A percentile compares a stretch with the other conserved stretches of the same genome.
Evolutionary conservation across 179 eudicot species (phyloP).

Genomic region (Drosera spatulata): DNA sequence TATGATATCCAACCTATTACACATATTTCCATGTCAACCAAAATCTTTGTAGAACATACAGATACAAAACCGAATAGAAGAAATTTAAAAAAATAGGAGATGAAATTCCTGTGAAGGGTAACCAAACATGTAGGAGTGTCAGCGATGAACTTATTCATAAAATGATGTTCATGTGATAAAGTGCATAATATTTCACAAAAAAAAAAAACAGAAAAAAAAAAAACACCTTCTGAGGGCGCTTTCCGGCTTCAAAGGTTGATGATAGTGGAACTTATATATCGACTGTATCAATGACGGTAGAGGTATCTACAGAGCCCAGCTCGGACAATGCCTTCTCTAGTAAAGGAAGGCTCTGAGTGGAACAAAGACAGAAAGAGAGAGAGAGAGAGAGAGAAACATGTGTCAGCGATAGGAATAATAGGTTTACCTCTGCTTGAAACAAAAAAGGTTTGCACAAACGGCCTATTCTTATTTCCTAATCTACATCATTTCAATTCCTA

Average conservation of each 20-base stretch:
- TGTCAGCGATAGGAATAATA: neutral
- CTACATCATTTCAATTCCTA: neutral
- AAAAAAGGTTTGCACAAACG: neutral
- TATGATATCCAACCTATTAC: slow-evolving; percentile 2
- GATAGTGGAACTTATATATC: neutral
- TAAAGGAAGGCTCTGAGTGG: slow-evolving; percentile 2
- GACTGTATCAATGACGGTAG: neutral
- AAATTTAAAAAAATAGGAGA: neutral
- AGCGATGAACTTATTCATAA: too few relatives aligned
- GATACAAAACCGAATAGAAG: neutral
- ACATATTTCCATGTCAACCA: neutral
- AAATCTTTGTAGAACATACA: neutral
- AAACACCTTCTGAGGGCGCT: neutral
- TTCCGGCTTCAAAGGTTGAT: neutral
- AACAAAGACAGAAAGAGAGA: neutral
- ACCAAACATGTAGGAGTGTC: neutral
- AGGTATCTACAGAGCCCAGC: neutral
- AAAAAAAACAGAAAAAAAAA: neutral
- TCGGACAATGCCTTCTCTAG: slow-evolving; percentile 1
- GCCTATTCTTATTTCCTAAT: neutral
- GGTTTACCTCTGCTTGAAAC: neutral
- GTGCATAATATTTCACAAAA: neutral
- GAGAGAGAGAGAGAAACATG: too few relatives aligned
- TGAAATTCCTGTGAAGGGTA: neutral
- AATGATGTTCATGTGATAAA: neutral